Evolutionary conservation across 768 basidiomycete species (phyloP).

Genomic region (Lactarius psammicola): DNA sequence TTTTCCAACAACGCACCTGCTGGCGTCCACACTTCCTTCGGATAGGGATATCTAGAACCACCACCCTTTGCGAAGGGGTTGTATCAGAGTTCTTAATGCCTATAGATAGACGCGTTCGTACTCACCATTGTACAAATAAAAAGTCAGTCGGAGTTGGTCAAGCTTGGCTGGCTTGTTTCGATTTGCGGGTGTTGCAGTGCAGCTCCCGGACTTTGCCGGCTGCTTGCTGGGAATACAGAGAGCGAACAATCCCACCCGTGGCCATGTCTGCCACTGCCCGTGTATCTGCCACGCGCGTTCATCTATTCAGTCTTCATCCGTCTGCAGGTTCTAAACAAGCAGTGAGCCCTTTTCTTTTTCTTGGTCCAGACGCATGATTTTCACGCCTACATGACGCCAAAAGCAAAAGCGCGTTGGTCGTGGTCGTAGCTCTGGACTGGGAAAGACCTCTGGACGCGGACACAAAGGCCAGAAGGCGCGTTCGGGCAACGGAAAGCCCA

Average conservation of each 20-base stretch:
- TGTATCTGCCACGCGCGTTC: slow-evolving; percentile 45
- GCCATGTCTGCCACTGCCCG: slow-evolving; percentile 41
- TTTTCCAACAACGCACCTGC: slow-evolving; percentile 60
- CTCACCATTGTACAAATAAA: slow-evolving; percentile 23
- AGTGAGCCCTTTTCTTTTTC: slow-evolving; percentile 38
- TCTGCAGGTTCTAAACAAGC: slow-evolving; percentile 66
- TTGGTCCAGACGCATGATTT: background rate
- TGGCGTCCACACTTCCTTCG: slow-evolving; percentile 94
- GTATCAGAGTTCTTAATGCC: background rate
- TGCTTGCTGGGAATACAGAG: no score
- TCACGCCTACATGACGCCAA: background rate
- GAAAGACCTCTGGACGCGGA: slow-evolving; percentile 91
- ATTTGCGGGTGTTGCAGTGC: background rate
- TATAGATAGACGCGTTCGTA: background rate
- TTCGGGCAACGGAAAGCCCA: slow-evolving; percentile 80
- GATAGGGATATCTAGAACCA: slow-evolving; percentile 86
- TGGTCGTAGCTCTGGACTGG: slow-evolving; percentile 88
- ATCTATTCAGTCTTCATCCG: slow-evolving; percentile 72
- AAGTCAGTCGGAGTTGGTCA: slow-evolving; percentile 3
- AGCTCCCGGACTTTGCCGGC: slow-evolving; percentile 21
- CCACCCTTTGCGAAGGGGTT: slow-evolving; percentile 55
- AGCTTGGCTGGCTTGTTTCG: background rate
- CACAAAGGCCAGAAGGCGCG: slow-evolving; percentile 96
- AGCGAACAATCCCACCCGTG: no score
- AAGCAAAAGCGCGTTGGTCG: slow-evolving; percentile 95